phyloP scores from a whole-genome alignment of 257 asterid species.

The Anisodus acutangulus region DNA sequence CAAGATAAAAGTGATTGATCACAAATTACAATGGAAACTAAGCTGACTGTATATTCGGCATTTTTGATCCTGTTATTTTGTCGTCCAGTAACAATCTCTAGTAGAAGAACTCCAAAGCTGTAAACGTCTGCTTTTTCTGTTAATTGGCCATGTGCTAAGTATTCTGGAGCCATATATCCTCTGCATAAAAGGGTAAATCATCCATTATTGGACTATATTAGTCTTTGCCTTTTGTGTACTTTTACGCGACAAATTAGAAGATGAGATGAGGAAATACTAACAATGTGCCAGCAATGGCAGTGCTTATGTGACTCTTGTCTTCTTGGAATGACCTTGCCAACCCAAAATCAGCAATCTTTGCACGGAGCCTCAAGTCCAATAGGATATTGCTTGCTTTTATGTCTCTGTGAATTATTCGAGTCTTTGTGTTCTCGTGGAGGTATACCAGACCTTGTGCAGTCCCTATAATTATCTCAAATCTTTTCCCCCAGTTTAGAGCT shows the following conservation, averaged over 20 bases:
- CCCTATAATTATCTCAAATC: constrained; percentile 53
- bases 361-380: constrained; percentile 43
- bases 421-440: constrained; percentile 49
- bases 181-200: constrained; percentile 29
- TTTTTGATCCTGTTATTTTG: constrained; percentile 44
- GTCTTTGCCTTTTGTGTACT: not conserved
- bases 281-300: constrained; percentile 59
- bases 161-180: constrained; percentile 60
- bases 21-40: constrained; percentile 41
- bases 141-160: constrained; percentile 51
- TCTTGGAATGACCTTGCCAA: constrained; percentile 56
- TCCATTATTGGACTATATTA: not conserved
- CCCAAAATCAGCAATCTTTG: constrained; percentile 59
- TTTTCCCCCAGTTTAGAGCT: constrained; percentile 54
- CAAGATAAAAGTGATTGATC: not conserved
- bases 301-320: constrained; percentile 57
- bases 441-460: constrained; percentile 52
- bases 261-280: constrained; percentile 9
- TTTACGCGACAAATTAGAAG: not conserved
- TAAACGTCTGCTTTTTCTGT: constrained; percentile 53
- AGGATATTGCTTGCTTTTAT: constrained; percentile 55
- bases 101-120: constrained; percentile 48
- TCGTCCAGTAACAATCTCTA: constrained; percentile 46
- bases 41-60: constrained; percentile 39
- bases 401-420: constrained; percentile 50